phyloP scores from a whole-genome alignment of 345 rosid species.

The Populus deltoides region DNA sequence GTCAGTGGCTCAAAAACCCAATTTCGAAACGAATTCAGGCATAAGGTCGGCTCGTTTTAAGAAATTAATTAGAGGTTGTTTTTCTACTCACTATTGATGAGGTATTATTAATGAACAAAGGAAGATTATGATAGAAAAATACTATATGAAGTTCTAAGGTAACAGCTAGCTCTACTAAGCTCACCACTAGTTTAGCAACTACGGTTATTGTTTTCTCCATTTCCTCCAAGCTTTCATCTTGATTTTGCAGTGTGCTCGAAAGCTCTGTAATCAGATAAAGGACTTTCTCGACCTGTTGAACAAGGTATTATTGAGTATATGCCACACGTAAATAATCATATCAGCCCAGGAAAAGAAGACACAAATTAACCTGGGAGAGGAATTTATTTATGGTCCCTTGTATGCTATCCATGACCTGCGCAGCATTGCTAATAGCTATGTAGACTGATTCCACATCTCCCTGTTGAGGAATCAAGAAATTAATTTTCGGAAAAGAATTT shows the following conservation, averaged over 20 bases:
- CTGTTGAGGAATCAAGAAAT: constrained; percentile 16
- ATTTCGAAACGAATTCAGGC: too few relatives aligned
- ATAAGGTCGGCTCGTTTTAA: too few relatives aligned
- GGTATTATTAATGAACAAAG: too few relatives aligned
- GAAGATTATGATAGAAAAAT: background rate
- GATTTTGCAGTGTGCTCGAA: constrained; percentile 39
- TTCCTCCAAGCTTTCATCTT: constrained; percentile 40
- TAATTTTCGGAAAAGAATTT: too few relatives aligned
- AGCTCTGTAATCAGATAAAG: constrained; percentile 49
- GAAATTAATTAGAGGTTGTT: too few relatives aligned
- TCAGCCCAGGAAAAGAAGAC: background rate
- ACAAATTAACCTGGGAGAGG: constrained; percentile 40
- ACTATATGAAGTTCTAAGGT: background rate
- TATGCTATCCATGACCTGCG: constrained; percentile 48
- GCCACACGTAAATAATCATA: background rate
- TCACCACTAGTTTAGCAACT: constrained; percentile 35
- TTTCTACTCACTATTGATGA: too few relatives aligned
- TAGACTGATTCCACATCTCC: constrained; percentile 43
- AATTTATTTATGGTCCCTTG: constrained; percentile 31
- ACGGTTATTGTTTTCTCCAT: constrained; percentile 28
- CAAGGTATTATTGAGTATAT: background rate
- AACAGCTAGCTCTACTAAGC: background rate
- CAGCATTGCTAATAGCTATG: constrained; percentile 49
- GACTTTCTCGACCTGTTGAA: constrained; percentile 52
- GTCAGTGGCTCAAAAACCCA: too few relatives aligned